phyloP scores from a whole-genome alignment of 2,329 filamentous ascomycete genomes.

The Chaetomiaceae sp. region DNA sequence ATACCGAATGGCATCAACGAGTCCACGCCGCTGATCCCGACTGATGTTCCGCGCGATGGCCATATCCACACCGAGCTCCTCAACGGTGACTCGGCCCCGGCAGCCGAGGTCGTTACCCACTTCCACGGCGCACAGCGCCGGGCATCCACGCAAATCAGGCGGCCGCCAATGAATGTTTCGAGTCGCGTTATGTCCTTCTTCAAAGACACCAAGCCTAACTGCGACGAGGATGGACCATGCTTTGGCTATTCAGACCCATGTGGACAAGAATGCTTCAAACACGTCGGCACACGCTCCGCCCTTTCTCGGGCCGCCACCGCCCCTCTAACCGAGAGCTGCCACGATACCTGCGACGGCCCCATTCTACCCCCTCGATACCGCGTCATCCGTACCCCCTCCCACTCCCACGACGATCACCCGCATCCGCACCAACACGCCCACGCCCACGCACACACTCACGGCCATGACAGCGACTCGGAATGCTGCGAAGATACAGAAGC shows the following conservation, averaged over 20 bases:
- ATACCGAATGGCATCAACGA: conserved; percentile 34
- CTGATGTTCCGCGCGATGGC: conserved; percentile 27
- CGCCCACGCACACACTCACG: conserved; percentile 9
- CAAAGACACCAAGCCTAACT: conserved; percentile 59
- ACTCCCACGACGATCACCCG: conserved; percentile 21
- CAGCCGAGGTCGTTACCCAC: conserved; percentile 29
- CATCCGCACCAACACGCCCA: conserved; percentile 3
- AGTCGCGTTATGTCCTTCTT: conserved; percentile 60
- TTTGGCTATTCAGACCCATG: conserved; percentile 63
- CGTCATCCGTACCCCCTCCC: conserved; percentile 38
- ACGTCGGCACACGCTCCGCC: conserved; percentile 41
- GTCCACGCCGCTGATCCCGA: conserved; percentile 45
- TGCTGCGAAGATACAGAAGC: conserved; percentile 42
- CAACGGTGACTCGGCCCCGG: conserved; percentile 30
- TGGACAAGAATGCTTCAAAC: conserved; percentile 62
- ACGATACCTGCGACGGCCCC: conserved; percentile 28
- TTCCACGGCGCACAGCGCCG: conserved; percentile 26
- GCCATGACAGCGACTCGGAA: conserved; percentile 19
- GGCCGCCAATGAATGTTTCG: conserved; percentile 53
- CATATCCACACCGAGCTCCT: conserved; percentile 25
- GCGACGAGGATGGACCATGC: conserved; percentile 57
- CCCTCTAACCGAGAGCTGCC: conserved; percentile 30
- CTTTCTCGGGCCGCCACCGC: conserved; percentile 34
- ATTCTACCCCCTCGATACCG: conserved; percentile 34
- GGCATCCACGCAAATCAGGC: conserved; percentile 35